Base-by-base conservation (phyloP, 352 stramenopile species). In the Elongisporangium prolatum region DNA sequence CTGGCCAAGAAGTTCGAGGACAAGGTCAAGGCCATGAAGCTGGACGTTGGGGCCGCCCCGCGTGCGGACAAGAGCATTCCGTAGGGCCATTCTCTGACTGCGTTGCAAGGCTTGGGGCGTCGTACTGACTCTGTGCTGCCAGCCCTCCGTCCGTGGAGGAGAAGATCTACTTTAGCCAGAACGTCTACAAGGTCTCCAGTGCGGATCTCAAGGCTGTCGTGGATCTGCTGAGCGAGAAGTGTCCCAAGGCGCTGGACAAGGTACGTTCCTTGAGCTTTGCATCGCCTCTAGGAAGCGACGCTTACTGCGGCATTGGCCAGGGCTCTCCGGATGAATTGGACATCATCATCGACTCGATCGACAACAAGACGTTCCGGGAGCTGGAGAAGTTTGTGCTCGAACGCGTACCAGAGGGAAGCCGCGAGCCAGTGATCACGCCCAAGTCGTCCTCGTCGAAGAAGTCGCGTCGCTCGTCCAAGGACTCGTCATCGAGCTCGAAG, bases 1-100 rank as follows among this genome's bases (percentile, higher is more conserved):
- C 74, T 97, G 21, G 71, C 81, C 44, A 93, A 96, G 63, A 84
- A 89, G 59, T 97, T 97, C 60, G 86, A 96, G 59, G 86, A 96
- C 40, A 84, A 84, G 14, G 73, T 93, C 52, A 95, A 95, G 69
- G 59, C 69, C 25, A 75, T 92, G 70, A 91, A 92, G 65, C 64
- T 95, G 10, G 85, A 93, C 59, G 85, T 90, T 13, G 85, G 85
- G 1, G 69, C 77, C 3, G 74, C 75, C 1, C 72, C 72, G 34
- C 81, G 83, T 34, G 61, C 70, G 11, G 82, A 92, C 65, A 77
- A 77, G 52, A 89, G 80, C 57, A 80, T 87, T 50, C 77, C 81
- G 81, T 93, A 76, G 50, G 80, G 18, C 3, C 34, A 18, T 28
- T 54, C 4, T 49, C 18, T 38, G 16, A 54, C 38, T 60, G 16